phyloP scores from a whole-genome alignment of 306 rosid genomes.

The Spatholobus suberectus region DNA sequence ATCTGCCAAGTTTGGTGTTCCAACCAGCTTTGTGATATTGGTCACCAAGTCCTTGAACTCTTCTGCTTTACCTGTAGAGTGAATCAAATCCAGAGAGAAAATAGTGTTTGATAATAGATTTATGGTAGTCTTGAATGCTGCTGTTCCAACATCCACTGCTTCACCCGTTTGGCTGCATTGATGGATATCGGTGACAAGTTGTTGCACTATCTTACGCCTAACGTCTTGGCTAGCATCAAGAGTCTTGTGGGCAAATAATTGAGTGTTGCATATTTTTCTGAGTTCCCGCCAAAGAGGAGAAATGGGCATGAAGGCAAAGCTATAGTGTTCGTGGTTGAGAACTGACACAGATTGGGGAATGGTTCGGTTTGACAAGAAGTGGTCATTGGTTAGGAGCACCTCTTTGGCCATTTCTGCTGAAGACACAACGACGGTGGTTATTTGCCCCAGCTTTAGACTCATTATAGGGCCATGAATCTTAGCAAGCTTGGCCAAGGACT shows the following conservation, averaged over 20 bases:
- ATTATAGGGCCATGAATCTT: conserved; percentile 37
- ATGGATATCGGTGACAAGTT: conserved; percentile 15
- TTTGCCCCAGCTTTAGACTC: conserved; percentile 32
- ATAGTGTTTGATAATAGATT: conserved; percentile 38
- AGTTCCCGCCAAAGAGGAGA: conserved; percentile 41
- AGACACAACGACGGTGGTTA: conserved; percentile 31
- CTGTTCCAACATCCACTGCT: conserved; percentile 34
- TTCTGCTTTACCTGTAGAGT: conserved; percentile 33
- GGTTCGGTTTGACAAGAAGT: conserved; percentile 28
- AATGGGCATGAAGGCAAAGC: conserved; percentile 32
- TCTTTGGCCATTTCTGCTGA: conserved; percentile 36
- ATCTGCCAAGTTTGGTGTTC: conserved; percentile 44
- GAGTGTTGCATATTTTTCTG: conserved; percentile 36
- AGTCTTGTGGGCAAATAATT: conserved; percentile 27
- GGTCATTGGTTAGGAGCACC: conserved; percentile 42
- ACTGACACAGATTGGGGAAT: conserved; percentile 33
- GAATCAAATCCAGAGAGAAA: conserved; percentile 40
- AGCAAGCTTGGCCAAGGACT: conserved; percentile 21
- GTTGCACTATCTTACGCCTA: conserved; percentile 33
- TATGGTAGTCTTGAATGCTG: conserved; percentile 35
- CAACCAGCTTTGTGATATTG: conserved; percentile 23
- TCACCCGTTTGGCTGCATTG: conserved; percentile 25
- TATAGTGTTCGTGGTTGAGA: conserved; percentile 30
- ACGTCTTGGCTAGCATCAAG: conserved; percentile 31
- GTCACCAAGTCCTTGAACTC: conserved; percentile 40